These are phyloP conservation scores for Hymenoscyphus repandus DNA, from an alignment of 2,329 filamentous ascomycete species.

Conservation along the genomic window DNA sequence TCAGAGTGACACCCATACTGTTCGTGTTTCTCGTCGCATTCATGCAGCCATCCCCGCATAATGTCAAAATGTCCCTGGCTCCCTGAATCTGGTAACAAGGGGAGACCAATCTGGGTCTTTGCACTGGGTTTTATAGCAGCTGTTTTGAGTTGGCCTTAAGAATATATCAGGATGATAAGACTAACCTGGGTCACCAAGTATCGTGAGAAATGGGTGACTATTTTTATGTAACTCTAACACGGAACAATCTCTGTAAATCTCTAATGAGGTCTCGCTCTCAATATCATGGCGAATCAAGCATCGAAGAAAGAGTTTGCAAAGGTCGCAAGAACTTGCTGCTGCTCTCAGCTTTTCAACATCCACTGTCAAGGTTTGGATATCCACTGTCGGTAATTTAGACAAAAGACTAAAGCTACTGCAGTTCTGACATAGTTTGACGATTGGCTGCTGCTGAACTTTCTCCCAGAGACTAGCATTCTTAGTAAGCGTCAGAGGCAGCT, in stretches of 20 bases:
- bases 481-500: background rate
- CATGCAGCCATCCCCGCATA: background rate
- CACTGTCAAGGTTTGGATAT: background rate
- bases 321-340: background rate
- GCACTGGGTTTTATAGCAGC: background rate
- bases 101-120: background rate
- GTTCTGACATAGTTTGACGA: background rate
- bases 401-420: background rate
- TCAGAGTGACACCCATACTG: background rate
- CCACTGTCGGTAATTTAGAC: background rate
- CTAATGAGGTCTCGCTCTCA: background rate
- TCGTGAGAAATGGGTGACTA: background rate
- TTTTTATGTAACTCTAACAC: background rate
- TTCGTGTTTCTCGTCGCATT: background rate
- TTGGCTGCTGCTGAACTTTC: background rate
- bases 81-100: background rate
- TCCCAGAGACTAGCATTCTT: background rate
- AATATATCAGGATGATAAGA: background rate
- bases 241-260: background rate
- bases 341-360: background rate
- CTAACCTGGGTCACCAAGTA: background rate
- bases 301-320: background rate
- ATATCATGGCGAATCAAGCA: background rate
- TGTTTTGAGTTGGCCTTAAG: background rate
- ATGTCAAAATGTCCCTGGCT: background rate